phyloP scores from a whole-genome alignment of 2,329 filamentous ascomycete genomes.

The Hypoxylon sp. region DNA sequence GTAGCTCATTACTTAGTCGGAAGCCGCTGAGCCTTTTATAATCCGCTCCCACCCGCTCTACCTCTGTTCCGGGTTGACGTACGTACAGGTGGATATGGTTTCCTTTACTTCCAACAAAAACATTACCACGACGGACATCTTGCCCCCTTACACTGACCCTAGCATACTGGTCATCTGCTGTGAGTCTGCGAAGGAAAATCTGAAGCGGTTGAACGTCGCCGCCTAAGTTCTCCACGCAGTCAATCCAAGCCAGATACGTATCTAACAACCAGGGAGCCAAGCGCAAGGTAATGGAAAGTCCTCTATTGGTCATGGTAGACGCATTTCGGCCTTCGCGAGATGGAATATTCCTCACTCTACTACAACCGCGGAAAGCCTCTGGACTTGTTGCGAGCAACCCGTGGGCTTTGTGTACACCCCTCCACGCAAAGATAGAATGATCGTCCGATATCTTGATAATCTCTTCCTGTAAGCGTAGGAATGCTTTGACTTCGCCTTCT shows the following conservation, averaged over 20 bases:
- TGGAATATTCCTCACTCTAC: too few species aligned
- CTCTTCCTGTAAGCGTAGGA: constrained; percentile 23
- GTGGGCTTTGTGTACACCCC: background rate
- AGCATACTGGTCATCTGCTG: constrained; percentile 10
- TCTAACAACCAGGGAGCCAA: background rate
- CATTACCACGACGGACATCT: background rate
- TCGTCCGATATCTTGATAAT: constrained; percentile 22
- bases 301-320: constrained; percentile 12
- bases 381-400: constrained; percentile 10
- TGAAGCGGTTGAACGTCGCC: background rate
- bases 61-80: background rate
- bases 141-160: constrained; percentile 1
- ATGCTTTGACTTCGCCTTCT: constrained; percentile 18
- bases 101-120: background rate
- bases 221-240: background rate
- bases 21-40: background rate
- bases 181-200: constrained; percentile 3
- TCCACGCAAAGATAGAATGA: constrained; percentile 21
- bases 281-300: background rate
- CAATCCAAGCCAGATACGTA: constrained; percentile 13
- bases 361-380: background rate
- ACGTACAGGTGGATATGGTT: constrained; percentile 5
- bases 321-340: background rate
- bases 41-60: background rate
- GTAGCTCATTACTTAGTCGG: background rate